A percentile compares a stretch with the other conserved stretches of the same genome.
These are phyloP conservation scores for Citrullus amarus DNA, from an alignment of 306 rosid species.

Conservation along the genomic window DNA sequence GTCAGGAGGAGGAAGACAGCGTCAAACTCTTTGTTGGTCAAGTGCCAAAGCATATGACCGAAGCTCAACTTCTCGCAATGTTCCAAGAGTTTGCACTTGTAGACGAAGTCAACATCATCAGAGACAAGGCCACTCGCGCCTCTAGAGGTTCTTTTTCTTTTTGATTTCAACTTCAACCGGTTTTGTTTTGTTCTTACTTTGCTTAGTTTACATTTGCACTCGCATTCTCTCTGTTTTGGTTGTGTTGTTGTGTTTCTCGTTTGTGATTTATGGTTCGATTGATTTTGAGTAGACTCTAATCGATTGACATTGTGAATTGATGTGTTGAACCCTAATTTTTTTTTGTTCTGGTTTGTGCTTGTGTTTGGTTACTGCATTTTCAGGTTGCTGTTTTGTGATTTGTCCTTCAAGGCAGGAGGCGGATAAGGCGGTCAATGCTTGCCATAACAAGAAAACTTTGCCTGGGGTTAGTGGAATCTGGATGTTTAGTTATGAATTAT, in stretches of 20 bases:
- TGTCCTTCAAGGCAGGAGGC: slow-evolving; percentile 95
- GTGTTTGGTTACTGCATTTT: slow-evolving; percentile 1
- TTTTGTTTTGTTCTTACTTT: background rate
- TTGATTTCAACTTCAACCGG: background rate
- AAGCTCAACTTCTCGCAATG: slow-evolving; percentile 75
- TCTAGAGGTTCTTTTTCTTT: slow-evolving; percentile 51
- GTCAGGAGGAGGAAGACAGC: slow-evolving; percentile 71
- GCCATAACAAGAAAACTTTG: slow-evolving; percentile 81
- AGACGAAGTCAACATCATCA: slow-evolving; percentile 97
- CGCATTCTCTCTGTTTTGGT: background rate
- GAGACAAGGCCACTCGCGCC: slow-evolving; percentile 80
- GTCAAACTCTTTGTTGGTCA: slow-evolving; percentile 98
- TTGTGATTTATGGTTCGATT: background rate
- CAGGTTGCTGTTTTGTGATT: slow-evolving; percentile 87
- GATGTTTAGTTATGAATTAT: background rate
- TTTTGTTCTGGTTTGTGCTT: background rate
- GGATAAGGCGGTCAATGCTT: slow-evolving; percentile 92
- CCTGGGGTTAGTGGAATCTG: slow-evolving; percentile 58
- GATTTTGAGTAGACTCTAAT: background rate
- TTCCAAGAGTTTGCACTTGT: slow-evolving; percentile 79
- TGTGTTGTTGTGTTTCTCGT: background rate
- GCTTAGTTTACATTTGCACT: slow-evolving; percentile 2
- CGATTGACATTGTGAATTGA: background rate
- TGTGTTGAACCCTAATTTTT: slow-evolving; percentile 25
- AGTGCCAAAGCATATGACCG: slow-evolving; percentile 94